phyloP scores from a whole-genome alignment of 1,284 basidiomycete species.

The Phellinidium pouzarii region DNA sequence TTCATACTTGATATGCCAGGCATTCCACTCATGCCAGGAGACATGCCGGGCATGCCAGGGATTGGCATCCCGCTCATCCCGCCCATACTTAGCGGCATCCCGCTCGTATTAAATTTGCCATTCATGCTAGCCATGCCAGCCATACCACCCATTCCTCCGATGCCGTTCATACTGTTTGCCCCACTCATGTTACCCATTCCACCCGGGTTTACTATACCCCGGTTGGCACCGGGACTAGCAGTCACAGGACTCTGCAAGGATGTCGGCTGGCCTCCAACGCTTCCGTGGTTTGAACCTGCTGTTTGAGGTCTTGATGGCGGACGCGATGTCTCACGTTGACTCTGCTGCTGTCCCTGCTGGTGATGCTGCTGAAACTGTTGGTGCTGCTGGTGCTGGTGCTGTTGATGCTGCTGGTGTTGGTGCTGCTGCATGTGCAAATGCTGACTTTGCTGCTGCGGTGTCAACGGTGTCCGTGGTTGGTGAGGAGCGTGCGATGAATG shows the following conservation, averaged over 20 bases:
- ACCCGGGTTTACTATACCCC: slow-evolving; percentile 10
- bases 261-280: not conserved
- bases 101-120: not conserved
- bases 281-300: slow-evolving; percentile 11
- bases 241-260: slow-evolving; percentile 4
- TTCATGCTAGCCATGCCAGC: not conserved
- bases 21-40: not conserved
- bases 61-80: too few relatives aligned
- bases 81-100: slow-evolving; percentile 2
- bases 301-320: slow-evolving; percentile 18
- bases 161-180: slow-evolving; percentile 1
- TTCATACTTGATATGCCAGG: slow-evolving; percentile 9
- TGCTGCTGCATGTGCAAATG: slow-evolving; percentile 21
- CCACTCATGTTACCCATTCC: slow-evolving; percentile 6
- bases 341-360: slow-evolving; percentile 18
- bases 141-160: not conserved
- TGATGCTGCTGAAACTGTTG: slow-evolving; percentile 18
- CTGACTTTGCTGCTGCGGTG: slow-evolving; percentile 17
- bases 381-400: slow-evolving; percentile 22
- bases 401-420: slow-evolving; percentile 22
- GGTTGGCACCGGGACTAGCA: slow-evolving; percentile 1
- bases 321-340: slow-evolving; percentile 17
- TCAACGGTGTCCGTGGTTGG: slow-evolving; percentile 25
- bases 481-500: not conserved
- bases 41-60: not conserved